Percentiles rank a stretch among this genome's conserved stretches.
phyloP scores from a whole-genome alignment of 2,329 filamentous ascomycete genomes.

The Verticillium dahliae region DNA sequence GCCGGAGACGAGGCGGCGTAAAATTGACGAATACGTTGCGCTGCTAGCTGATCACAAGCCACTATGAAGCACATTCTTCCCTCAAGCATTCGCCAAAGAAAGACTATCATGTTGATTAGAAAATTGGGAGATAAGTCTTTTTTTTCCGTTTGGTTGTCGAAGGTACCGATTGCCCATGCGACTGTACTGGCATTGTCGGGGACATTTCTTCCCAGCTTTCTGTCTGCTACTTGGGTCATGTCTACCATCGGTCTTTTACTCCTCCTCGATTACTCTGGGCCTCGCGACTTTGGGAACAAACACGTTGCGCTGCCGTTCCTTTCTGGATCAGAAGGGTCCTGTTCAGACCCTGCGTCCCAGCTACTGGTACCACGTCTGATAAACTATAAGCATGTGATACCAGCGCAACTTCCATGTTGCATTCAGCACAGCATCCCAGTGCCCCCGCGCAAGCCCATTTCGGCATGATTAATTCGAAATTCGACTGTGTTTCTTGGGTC shows the following conservation, averaged over 20 bases:
- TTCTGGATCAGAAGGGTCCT: neutral
- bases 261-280: too few relatives aligned
- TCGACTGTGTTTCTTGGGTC: neutral
- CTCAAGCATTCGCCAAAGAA: too few relatives aligned
- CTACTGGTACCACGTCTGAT: neutral
- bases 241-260: too few relatives aligned
- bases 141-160: too few relatives aligned
- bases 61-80: neutral
- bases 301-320: too few relatives aligned
- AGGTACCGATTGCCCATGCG: too few relatives aligned
- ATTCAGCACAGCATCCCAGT: neutral
- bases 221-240: too few relatives aligned
- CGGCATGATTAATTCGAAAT: neutral
- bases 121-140: too few relatives aligned
- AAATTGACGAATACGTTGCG: neutral
- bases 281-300: too few relatives aligned
- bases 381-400: neutral
- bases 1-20: slow-evolving; percentile 21
- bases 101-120: too few relatives aligned
- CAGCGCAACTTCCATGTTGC: neutral
- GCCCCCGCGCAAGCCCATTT: neutral
- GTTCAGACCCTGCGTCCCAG: neutral
- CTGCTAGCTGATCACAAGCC: neutral
- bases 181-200: too few relatives aligned
- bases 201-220: too few relatives aligned